Conservation (phyloP, 768 basidiomycete species). For the Favolaschia claudopus region DNA sequence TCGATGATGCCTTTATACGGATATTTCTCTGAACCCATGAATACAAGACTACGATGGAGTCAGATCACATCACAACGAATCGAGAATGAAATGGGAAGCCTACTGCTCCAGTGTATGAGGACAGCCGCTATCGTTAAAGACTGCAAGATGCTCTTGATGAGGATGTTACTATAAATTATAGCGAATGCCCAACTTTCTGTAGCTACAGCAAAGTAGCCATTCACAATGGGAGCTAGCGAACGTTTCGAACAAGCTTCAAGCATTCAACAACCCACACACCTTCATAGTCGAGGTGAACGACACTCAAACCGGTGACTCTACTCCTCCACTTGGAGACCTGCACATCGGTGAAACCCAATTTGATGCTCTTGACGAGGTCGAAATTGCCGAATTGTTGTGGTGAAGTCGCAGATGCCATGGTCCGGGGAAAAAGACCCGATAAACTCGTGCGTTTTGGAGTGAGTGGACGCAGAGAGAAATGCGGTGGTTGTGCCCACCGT, state of each 20-base stretch:
- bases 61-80: conserved; percentile 4
- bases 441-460: conserved; percentile 20
- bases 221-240: conserved; percentile 78
- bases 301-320: conserved; percentile 82
- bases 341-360: conserved; percentile 83
- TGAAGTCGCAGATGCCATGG: conserved; percentile 37
- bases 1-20: conserved; percentile 97
- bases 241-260: conserved; percentile 26
- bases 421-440: conserved; percentile 13
- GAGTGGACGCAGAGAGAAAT: conserved; percentile 23
- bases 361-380: conserved; percentile 79
- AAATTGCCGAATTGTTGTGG: conserved; percentile 74
- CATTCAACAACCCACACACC: conserved; percentile 52
- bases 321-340: conserved; percentile 90
- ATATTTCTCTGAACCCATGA: conserved; percentile 86
- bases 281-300: conserved; percentile 92
- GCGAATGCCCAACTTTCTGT: conserved; percentile 78
- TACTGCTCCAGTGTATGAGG: conserved; percentile 97
- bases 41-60: conserved; percentile 22
- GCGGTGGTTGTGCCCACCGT: conserved; percentile 32
- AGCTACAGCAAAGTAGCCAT: conserved; percentile 88
- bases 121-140: conserved; percentile 93
- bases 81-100: conserved; percentile 34
- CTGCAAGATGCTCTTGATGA: conserved; percentile 45
- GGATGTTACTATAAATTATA: not conserved